Evolutionary conservation across 2,329 filamentous ascomycete species (phyloP).

Genomic region (Decorospora gaudefroyi): DNA sequence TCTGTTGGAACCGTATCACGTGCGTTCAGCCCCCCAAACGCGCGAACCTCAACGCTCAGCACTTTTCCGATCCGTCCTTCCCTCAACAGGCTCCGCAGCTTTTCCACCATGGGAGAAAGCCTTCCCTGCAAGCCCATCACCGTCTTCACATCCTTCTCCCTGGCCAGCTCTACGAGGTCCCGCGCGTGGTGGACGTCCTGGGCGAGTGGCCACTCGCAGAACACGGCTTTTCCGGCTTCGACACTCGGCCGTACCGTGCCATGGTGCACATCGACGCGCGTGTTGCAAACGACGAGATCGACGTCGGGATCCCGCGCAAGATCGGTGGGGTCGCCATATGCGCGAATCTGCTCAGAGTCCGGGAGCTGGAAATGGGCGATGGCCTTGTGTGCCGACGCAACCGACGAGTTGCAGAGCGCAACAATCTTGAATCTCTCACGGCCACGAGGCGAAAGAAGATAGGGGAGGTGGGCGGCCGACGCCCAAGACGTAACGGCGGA

Average conservation of each 20-base stretch:
- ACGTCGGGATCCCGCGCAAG: conserved; percentile 48
- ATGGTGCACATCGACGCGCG: conserved; percentile 60
- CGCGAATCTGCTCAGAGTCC: conserved; percentile 46
- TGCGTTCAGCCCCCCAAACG: conserved; percentile 23
- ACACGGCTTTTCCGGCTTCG: conserved; percentile 59
- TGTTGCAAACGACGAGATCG: conserved; percentile 56
- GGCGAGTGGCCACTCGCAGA: conserved; percentile 56
- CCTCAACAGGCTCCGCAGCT: conserved; percentile 50
- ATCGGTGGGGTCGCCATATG: conserved; percentile 52
- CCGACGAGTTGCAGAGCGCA: conserved; percentile 54
- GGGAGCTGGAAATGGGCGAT: conserved; percentile 49
- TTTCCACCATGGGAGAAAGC: conserved; percentile 47
- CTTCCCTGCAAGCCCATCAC: conserved; percentile 56
- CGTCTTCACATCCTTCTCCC: conserved; percentile 48
- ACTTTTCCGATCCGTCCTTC: conserved; percentile 51
- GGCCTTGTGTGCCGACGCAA: conserved; percentile 49
- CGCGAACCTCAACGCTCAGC: conserved; percentile 38
- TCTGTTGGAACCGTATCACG: conserved; percentile 19
- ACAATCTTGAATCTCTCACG: conserved; percentile 50
- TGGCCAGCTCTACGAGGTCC: conserved; percentile 50
- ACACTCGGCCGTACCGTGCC: conserved; percentile 54
- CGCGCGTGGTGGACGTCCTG: conserved; percentile 46
- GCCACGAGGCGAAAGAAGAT: conserved; percentile 53
- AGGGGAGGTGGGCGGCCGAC: conserved; percentile 61
- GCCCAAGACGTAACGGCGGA: conserved; percentile 61